Evolutionary conservation across 257 asterid species (phyloP), one percentile per base, ranked within the genome.

Genomic region (Solanum chmielewskii): DNA sequence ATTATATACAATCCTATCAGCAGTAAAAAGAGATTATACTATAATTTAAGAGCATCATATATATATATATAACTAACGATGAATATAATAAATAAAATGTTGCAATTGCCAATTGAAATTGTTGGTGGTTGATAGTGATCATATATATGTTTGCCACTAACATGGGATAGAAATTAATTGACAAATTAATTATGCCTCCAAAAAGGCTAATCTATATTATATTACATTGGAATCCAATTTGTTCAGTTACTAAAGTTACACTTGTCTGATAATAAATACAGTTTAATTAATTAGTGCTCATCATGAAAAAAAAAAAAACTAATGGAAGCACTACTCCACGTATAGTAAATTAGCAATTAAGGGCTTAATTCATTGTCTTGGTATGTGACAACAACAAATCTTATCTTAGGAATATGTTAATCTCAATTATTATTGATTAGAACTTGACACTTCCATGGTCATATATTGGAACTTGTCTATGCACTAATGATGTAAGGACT

Each of bases 401-500:
- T 47, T 47, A 47, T 80, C 84, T 47, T 80, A 16, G 41, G 10
- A 27, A 47, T 16, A 15, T 80, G 42, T 80, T 80, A 39, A 27
- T 80, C 42, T 9, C 27, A 27, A 37, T 37, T 37, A 47, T 80
- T 86, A 49, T 74, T 37, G 62, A 75, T 35, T 10, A 35, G 37
- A 90, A 86, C 59, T 89, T 90, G 75, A 91, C 86, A 84, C 91
- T 93, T 93, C 92, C 91, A 27, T 88, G 83, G 49, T 85, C 90
- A 11, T 64, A 86, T 44, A 84, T 44, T 77, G 90, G 64, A 93
- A 90, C 87, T 91, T 92, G 88, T 60, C 69, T 9, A 7, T 60
- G 23, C 29, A 23, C 3, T 21, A 23, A 23, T 9, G 23, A 23
- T 23, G 69, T 60, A 23, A 23, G 69, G 69, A 5, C 29, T 60